Evolutionary conservation across 305 asterid species (phyloP).

Genomic region (Andrographis paniculata): DNA sequence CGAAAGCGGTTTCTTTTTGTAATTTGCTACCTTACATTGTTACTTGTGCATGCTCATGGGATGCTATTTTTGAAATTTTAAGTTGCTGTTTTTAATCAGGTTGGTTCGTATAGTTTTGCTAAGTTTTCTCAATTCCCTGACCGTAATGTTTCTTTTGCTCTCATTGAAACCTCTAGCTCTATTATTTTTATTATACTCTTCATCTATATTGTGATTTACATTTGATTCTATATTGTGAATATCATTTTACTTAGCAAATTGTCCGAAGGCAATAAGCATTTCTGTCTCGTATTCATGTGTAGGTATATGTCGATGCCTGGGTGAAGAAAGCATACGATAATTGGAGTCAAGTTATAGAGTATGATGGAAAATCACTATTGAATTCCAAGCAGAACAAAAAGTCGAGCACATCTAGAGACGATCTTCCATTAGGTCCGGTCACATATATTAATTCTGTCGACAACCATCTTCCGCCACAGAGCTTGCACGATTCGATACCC

Average conservation of each 20-base stretch:
- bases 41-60: too few relatives aligned
- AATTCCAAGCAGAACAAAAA: conserved; percentile 56
- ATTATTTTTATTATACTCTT: too few relatives aligned
- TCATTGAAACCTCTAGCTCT: not conserved
- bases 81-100: not conserved
- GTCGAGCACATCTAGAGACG: conserved; percentile 29
- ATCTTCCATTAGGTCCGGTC: conserved; percentile 46
- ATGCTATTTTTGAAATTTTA: too few relatives aligned
- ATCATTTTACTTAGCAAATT: too few relatives aligned
- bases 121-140: not conserved
- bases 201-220: too few relatives aligned
- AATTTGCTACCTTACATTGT: not conserved
- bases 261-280: too few relatives aligned
- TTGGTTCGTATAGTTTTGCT: not conserved
- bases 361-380: conserved; percentile 84
- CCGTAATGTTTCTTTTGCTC: not conserved
- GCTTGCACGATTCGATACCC: conserved; percentile 36
- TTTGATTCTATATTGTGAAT: too few relatives aligned
- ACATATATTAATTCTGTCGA: conserved; percentile 52
- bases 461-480: conserved; percentile 47
- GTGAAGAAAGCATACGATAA: conserved; percentile 91
- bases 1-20: too few relatives aligned
- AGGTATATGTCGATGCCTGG: conserved; percentile 80
- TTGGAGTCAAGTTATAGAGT: conserved; percentile 89
- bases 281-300: conserved; percentile 17